Conservation (phyloP, 2,329 filamentous ascomycete species). For the Calonectria fujianensis region DNA sequence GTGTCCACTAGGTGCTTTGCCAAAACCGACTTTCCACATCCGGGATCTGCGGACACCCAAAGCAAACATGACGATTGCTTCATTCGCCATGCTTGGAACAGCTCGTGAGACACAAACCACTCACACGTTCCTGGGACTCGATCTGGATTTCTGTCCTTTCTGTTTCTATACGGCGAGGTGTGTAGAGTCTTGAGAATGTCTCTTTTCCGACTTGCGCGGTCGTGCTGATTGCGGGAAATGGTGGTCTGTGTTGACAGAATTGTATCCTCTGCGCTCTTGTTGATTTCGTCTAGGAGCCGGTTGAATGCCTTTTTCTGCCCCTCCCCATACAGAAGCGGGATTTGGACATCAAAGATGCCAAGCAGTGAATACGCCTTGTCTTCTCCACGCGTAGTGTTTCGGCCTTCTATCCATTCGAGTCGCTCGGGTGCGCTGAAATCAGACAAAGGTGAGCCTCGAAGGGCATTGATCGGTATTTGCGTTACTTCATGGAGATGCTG, state of each 20-base stretch:
- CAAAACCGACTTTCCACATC: slow-evolving; percentile 67
- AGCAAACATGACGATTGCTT: slow-evolving; percentile 26
- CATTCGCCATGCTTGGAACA: slow-evolving; percentile 39
- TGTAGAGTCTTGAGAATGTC: slow-evolving; percentile 31
- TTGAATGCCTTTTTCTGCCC: slow-evolving; percentile 6
- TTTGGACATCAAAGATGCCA: slow-evolving; percentile 8
- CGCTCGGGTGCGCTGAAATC: background rate
- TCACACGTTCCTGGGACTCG: slow-evolving; percentile 42
- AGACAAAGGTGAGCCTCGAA: background rate
- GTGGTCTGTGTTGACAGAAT: background rate
- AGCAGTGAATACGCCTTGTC: slow-evolving; percentile 15
- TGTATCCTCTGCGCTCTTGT: background rate
- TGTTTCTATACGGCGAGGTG: slow-evolving; percentile 40
- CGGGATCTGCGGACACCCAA: slow-evolving; percentile 64
- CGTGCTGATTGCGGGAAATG: background rate
- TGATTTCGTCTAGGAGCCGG: background rate
- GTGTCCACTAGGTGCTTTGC: slow-evolving; percentile 60
- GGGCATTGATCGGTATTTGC: background rate
- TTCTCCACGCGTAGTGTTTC: slow-evolving; percentile 8
- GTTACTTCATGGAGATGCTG: background rate
- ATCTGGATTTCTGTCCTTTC: slow-evolving; percentile 44
- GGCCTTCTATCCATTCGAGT: background rate
- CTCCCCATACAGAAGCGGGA: slow-evolving; percentile 8
- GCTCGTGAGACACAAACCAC: slow-evolving; percentile 40
- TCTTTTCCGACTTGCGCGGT: background rate